Conservation (phyloP, 441 rosid species). For the Bruguiera hainesii region DNA sequence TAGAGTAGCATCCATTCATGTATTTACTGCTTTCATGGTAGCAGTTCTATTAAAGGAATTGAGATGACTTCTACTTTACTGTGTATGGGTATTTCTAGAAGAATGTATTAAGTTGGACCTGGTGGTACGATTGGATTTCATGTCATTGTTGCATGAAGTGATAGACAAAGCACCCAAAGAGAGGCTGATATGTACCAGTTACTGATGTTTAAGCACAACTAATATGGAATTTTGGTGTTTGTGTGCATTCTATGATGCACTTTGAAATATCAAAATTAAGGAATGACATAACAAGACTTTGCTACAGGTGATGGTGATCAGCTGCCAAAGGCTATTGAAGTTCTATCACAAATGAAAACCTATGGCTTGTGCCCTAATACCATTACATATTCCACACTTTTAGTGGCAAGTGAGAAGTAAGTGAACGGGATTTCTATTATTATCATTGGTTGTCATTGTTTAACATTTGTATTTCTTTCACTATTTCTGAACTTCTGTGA, state of each 20-base stretch:
- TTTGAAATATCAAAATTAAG: conserved; percentile 10
- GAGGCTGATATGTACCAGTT: not conserved
- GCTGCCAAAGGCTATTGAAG: conserved; percentile 69
- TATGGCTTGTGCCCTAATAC: conserved; percentile 56
- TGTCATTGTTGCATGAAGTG: no score
- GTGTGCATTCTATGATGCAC: conserved; percentile 6
- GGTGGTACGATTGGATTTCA: no score
- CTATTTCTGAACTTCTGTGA: no score
- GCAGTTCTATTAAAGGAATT: no score
- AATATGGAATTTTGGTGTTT: conserved; percentile 4
- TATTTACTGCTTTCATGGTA: no score
- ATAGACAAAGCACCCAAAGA: no score
- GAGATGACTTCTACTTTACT: no score
- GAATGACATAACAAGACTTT: conserved; percentile 19
- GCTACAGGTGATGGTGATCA: conserved; percentile 79
- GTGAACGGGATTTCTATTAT: conserved; percentile 21
- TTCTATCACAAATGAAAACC: conserved; percentile 65
- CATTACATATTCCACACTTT: conserved; percentile 76
- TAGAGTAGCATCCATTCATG: not conserved
- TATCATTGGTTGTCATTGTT: not conserved
- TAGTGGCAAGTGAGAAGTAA: conserved; percentile 83
- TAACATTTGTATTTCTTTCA: not conserved
- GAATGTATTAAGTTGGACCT: no score
- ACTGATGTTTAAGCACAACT: not conserved
- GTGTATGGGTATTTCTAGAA: no score